Percentiles rank a stretch among this genome's conserved stretches.
phyloP scores from a whole-genome alignment of 441 rosid genomes.

The Adansonia grandidieri region DNA sequence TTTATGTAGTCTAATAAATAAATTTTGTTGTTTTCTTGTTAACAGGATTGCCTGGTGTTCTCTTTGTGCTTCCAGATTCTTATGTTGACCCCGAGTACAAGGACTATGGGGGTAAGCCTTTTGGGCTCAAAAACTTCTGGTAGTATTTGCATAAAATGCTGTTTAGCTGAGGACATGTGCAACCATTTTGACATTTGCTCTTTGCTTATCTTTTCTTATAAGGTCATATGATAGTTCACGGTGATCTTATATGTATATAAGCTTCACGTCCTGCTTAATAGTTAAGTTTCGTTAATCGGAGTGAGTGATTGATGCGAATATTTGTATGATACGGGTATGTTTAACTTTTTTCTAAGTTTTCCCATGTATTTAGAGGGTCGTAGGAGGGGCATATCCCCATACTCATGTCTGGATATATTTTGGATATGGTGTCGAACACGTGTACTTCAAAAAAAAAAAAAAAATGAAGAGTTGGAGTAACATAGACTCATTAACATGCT shows the following conservation, averaged over 20 bases:
- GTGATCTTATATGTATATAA: background rate
- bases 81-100: constrained; percentile 87
- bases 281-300: background rate
- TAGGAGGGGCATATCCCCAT: too few relatives aligned
- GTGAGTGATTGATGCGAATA: too few relatives aligned
- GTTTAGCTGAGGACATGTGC: constrained; percentile 29
- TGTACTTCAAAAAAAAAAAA: too few relatives aligned
- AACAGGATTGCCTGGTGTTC: constrained; percentile 82
- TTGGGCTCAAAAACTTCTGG: background rate
- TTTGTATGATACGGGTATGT: too few relatives aligned
- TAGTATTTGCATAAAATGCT: constrained; percentile 42
- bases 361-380: too few relatives aligned
- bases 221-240: background rate
- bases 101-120: constrained; percentile 84
- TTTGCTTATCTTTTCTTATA: background rate
- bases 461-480: too few relatives aligned
- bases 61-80: constrained; percentile 91
- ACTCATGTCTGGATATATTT: too few relatives aligned
- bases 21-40: background rate
- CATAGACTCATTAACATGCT: background rate
- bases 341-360: too few relatives aligned
- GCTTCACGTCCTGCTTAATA: too few relatives aligned
- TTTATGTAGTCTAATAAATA: background rate
- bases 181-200: constrained; percentile 10
- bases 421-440: too few relatives aligned